Evolutionary conservation across 495 filamentous ascomycete genomes (phyloP).

Genomic region (Tuber melanosporum): DNA sequence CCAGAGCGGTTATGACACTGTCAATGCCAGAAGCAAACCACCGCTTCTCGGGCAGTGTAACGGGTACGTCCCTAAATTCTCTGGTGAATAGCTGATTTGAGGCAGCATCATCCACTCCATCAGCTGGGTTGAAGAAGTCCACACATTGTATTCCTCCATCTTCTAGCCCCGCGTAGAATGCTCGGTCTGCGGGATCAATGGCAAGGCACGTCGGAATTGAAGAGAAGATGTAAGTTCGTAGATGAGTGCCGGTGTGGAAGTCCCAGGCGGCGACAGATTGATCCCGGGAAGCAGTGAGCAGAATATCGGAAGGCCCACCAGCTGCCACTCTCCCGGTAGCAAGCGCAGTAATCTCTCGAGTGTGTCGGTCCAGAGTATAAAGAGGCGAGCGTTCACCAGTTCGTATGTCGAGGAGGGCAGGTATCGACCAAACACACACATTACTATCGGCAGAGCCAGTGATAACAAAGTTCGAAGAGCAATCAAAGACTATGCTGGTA

Average conservation of each 20-base stretch:
- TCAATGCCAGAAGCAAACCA: conserved; percentile 25
- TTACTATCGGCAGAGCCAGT: conserved; percentile 85
- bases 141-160: conserved; percentile 77
- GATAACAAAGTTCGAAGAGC: conserved; percentile 69
- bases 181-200: conserved; percentile 77
- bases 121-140: conserved; percentile 50
- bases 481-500: conserved; percentile 64
- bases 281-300: conserved; percentile 37
- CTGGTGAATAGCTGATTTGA: conserved; percentile 29
- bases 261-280: conserved; percentile 68
- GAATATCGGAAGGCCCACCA: conserved; percentile 39
- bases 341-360: conserved; percentile 36
- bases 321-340: conserved; percentile 35
- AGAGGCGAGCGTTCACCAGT: conserved; percentile 28
- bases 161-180: conserved; percentile 72
- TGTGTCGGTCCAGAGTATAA: conserved; percentile 36
- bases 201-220: conserved; percentile 63
- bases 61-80: conserved; percentile 30
- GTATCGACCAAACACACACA: conserved; percentile 81
- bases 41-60: conserved; percentile 28
- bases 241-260: conserved; percentile 63
- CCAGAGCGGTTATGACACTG: conserved; percentile 29
- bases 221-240: conserved; percentile 75
- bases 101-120: conserved; percentile 10
- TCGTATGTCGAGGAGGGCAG: conserved; percentile 54